phyloP scores from a whole-genome alignment of 2,329 filamentous ascomycete species.

The Cylindrodendrum hubeiense region DNA sequence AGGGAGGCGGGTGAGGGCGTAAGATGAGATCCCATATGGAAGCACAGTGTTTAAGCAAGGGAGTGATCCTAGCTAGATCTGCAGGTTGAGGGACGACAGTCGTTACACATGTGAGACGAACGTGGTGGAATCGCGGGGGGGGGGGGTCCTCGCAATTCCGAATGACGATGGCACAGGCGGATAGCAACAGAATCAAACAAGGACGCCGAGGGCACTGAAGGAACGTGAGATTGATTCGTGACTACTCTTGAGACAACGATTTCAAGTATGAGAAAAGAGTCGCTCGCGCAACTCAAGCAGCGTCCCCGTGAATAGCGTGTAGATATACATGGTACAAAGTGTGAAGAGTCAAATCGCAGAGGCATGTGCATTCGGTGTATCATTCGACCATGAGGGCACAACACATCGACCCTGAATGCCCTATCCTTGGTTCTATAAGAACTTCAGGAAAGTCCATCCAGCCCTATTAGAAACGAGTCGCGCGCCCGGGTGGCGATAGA shows the following conservation, averaged over 20 bases:
- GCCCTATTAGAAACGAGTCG: conserved; percentile 25
- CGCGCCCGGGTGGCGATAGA: not conserved
- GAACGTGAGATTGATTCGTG: not conserved
- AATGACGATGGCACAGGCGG: conserved; percentile 5
- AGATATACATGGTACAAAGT: conserved; percentile 33
- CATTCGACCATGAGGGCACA: conserved; percentile 26
- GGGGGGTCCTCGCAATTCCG: conserved; percentile 2
- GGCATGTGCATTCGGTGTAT: conserved; percentile 34
- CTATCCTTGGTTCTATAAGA: conserved; percentile 25
- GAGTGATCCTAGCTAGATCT: conserved; percentile 5
- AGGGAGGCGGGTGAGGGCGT: not conserved
- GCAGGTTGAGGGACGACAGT: conserved; percentile 1
- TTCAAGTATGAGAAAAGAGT: conserved; percentile 4
- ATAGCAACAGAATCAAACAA: conserved; percentile 4
- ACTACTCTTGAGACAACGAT: not conserved
- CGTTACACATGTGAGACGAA: not conserved
- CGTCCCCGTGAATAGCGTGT: conserved; percentile 16
- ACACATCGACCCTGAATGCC: conserved; percentile 31
- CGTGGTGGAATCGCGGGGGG: conserved; percentile 2
- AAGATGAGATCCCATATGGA: not conserved
- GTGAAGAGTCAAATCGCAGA: conserved; percentile 18
- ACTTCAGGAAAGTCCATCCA: conserved; percentile 30
- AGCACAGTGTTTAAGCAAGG: not conserved
- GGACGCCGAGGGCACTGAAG: not conserved
- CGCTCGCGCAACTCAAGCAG: conserved; percentile 7